These are phyloP conservation scores for Cryptosporidium baileyi DNA, from an alignment of 169 alveolate genomes.

Conservation along the genomic window DNA sequence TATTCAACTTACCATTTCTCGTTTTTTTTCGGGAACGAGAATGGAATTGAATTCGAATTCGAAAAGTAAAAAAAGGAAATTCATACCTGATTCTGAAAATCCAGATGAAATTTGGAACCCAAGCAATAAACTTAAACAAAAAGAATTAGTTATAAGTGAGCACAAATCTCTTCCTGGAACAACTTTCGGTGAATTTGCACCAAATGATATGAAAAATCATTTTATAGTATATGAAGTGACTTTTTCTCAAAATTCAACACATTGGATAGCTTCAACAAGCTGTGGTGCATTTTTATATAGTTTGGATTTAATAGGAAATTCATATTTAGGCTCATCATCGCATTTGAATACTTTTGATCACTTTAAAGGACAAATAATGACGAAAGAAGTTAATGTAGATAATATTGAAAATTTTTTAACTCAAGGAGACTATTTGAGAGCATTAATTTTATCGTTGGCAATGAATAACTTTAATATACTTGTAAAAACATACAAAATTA, in stretches of 20 bases:
- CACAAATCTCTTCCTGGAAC: constrained; percentile 79
- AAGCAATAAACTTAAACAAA: constrained; percentile 64
- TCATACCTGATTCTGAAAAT: constrained; percentile 47
- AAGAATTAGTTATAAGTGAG: constrained; percentile 71
- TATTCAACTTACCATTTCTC: constrained; percentile 73
- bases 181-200: constrained; percentile 71
- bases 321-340: constrained; percentile 70
- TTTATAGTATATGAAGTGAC: constrained; percentile 67
- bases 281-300: constrained; percentile 73
- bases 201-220: constrained; percentile 47
- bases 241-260: constrained; percentile 73
- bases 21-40: constrained; percentile 74
- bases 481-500: constrained; percentile 74
- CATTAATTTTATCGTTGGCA: constrained; percentile 81
- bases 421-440: constrained; percentile 76
- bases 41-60: constrained; percentile 76
- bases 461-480: constrained; percentile 80
- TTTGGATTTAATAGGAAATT: constrained; percentile 62
- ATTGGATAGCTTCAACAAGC: constrained; percentile 77
- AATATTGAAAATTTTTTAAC: constrained; percentile 74
- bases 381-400: constrained; percentile 79
- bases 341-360: constrained; percentile 63
- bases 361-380: constrained; percentile 80
- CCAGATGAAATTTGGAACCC: constrained; percentile 29
- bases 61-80: constrained; percentile 52